Conservation (phyloP, 2,329 filamentous ascomycete species). For the Neofusicoccum umdonicola region DNA sequence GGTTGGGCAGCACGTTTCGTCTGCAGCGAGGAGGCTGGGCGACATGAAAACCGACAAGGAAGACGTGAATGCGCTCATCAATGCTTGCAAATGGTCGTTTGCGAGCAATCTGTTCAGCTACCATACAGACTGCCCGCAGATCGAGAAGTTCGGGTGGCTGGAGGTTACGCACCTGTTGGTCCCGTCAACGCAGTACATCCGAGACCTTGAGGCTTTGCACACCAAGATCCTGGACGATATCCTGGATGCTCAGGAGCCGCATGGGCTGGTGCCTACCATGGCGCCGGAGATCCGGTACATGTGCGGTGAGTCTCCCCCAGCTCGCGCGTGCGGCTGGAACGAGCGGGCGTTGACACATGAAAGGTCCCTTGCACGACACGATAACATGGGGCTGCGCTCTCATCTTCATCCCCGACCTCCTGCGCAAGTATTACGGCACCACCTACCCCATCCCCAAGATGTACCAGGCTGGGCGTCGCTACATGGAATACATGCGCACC, state of each 20-base stretch:
- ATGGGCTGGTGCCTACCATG: constrained; percentile 48
- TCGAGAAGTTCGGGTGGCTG: constrained; percentile 49
- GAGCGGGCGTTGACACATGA: no score
- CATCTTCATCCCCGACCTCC: constrained; percentile 29
- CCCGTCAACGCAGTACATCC: constrained; percentile 47
- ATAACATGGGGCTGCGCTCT: constrained; percentile 46
- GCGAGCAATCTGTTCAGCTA: constrained; percentile 28
- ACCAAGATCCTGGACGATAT: constrained; percentile 50
- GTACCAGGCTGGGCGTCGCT: constrained; percentile 38
- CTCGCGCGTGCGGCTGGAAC: not conserved
- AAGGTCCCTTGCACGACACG: constrained; percentile 44
- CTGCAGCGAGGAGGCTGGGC: constrained; percentile 37
- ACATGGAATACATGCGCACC: constrained; percentile 43
- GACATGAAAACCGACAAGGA: constrained; percentile 41
- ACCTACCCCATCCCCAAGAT: constrained; percentile 38
- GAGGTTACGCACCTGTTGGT: constrained; percentile 49
- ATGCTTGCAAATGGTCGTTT: constrained; percentile 48
- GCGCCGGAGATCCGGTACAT: constrained; percentile 49
- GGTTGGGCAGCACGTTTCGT: constrained; percentile 40
- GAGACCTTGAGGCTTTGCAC: constrained; percentile 48
- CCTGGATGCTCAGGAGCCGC: constrained; percentile 45
- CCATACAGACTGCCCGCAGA: constrained; percentile 39
- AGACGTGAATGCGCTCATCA: constrained; percentile 43
- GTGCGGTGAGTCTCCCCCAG: constrained; percentile 35
- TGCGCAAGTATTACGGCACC: constrained; percentile 42